Evolutionary conservation across 2,329 filamentous ascomycete species (phyloP), one percentile per base, ranked within the genome.

Genomic region (Ilyonectria destructans): DNA sequence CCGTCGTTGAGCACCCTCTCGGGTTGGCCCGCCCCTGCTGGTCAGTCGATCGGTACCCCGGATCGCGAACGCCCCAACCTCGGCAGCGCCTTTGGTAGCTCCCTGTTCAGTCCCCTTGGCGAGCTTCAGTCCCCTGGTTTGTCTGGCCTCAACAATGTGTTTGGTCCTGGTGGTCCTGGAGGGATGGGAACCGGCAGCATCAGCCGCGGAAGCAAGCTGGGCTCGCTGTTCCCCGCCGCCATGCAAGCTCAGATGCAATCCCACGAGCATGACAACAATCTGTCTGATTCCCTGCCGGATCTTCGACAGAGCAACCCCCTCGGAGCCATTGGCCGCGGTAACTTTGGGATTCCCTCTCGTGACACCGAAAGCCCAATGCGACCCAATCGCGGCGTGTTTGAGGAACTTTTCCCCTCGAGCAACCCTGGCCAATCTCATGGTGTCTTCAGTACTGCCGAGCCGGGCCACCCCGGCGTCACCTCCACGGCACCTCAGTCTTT

Each of bases 171-270:
- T 6, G 84, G 88, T 43, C 84, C 86, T 23, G 87, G 86, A 63
- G 83, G 85, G 45, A 85, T 85, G 65, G 86, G 85, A 63, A 83
- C 90, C 7, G 91, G 91, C 58, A 92, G 92, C 58, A 89, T 93
- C 52, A 90, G 93, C 35, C 91, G 94, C 43, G 88, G 90, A 6
- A 96, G 93, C 84, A 97, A 95, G 81, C 86, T 98, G 45, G 93
- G 93, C 2, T 95, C 94, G 1, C 85, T 99, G 26, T 98, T 99
- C 77, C 95, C 96, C 9, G 84, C 91, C 1, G 91, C 92, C 5
- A 95, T 97, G 93, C 95, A 98, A 82, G 93, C 95, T 40, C 94
- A 97, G 80, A 95, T 97, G 92, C 93, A 95, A 67, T 83, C 83
- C 3, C 87, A 91, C 4, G 92, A 96, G 13, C 91, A 92, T 49